Conservation (phyloP, 2,329 filamentous ascomycete species). For the Fusarium sororula region DNA sequence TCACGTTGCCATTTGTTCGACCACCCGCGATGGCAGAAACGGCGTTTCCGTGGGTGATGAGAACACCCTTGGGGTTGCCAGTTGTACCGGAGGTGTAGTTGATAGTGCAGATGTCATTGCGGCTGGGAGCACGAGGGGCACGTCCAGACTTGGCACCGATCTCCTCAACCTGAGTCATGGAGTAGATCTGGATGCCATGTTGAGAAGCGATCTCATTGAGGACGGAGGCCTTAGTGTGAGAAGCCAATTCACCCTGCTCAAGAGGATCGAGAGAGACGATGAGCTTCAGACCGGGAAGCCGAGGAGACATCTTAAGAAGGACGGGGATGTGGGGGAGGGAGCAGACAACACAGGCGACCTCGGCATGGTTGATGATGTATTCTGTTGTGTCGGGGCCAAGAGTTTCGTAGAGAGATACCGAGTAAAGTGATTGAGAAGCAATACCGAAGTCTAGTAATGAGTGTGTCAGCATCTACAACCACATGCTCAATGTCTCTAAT, state of each 20-base stretch:
- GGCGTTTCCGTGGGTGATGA: slow-evolving; percentile 83
- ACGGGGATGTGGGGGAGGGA: slow-evolving; percentile 83
- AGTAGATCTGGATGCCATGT: slow-evolving; percentile 80
- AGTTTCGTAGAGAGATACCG: slow-evolving; percentile 95
- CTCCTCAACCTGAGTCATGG: slow-evolving; percentile 82
- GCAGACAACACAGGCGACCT: slow-evolving; percentile 77
- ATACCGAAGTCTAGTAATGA: slow-evolving; percentile 76
- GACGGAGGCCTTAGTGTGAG: slow-evolving; percentile 81
- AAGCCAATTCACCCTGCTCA: slow-evolving; percentile 78
- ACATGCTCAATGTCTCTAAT: background rate
- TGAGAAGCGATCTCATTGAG: slow-evolving; percentile 79
- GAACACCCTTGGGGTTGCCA: slow-evolving; percentile 82
- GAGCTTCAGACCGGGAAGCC: slow-evolving; percentile 82
- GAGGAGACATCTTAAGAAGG: slow-evolving; percentile 80
- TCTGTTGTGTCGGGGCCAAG: slow-evolving; percentile 90
- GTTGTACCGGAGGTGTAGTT: slow-evolving; percentile 92
- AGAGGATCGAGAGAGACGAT: slow-evolving; percentile 89
- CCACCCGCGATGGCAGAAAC: slow-evolving; percentile 75
- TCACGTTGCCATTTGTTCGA: slow-evolving; percentile 63
- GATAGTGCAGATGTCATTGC: slow-evolving; percentile 85
- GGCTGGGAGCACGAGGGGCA: slow-evolving; percentile 74
- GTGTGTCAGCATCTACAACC: slow-evolving; percentile 20
- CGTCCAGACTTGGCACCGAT: slow-evolving; percentile 77
- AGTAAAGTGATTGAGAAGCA: slow-evolving; percentile 86
- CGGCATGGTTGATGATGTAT: slow-evolving; percentile 93